Percentiles rank a stretch among this genome's conserved stretches.
These are phyloP conservation scores for Globisporangium paroecandrum DNA, from an alignment of 352 stramenopile genomes.

Conservation along the genomic window DNA sequence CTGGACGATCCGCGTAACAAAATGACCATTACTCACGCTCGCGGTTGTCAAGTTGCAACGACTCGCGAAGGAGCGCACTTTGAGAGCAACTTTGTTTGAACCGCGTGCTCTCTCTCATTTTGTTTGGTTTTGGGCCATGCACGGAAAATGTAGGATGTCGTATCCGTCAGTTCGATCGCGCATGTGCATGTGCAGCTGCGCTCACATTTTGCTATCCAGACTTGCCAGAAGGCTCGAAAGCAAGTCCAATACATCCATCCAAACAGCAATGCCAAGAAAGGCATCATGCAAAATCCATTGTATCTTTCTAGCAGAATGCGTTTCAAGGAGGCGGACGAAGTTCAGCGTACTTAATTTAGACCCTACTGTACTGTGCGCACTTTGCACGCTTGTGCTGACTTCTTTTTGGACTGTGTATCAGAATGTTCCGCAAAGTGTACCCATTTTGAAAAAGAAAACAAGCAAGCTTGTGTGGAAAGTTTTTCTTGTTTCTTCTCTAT, in stretches of 20 bases:
- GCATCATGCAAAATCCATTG: background rate
- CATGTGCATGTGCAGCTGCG: too few relatives aligned
- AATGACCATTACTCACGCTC: constrained; percentile 1
- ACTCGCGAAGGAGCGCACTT: background rate
- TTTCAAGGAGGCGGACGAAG: background rate
- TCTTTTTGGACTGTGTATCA: background rate
- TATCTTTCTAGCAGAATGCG: background rate
- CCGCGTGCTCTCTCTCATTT: background rate
- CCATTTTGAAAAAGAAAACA: constrained; percentile 6
- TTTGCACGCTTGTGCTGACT: constrained; percentile 1
- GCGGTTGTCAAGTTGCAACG: background rate
- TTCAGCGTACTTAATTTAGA: background rate
- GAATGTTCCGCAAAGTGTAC: background rate
- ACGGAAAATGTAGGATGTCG: background rate
- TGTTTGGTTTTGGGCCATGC: background rate
- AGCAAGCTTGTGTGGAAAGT: background rate
- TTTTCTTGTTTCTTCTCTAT: background rate
- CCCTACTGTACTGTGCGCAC: background rate
- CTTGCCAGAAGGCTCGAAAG: too few relatives aligned
- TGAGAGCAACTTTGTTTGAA: background rate
- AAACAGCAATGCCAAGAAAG: too few relatives aligned
- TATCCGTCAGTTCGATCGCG: background rate
- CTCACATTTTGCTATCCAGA: too few relatives aligned
- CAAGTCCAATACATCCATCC: too few relatives aligned
- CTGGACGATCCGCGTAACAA: background rate